phyloP scores from a whole-genome alignment of 495 filamentous ascomycete species.

The Penicillium egyptiacum region DNA sequence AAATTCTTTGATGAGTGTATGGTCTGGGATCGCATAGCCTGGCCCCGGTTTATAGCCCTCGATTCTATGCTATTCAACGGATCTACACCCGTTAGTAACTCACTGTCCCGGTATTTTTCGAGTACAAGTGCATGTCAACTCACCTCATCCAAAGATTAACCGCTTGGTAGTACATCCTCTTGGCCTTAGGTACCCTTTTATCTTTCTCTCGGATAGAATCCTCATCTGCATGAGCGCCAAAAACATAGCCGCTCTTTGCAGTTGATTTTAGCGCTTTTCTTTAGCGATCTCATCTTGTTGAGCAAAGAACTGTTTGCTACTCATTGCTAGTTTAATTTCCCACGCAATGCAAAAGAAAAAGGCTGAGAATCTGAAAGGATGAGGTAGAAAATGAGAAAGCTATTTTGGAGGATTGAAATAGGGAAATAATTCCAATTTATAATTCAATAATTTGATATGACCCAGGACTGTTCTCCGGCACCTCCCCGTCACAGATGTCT shows the following conservation, averaged over 20 bases:
- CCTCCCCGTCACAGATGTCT: neutral
- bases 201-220: slow-evolving; percentile 21
- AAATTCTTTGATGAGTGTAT: too few relatives aligned
- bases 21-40: too few relatives aligned
- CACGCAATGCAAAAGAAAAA: neutral
- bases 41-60: too few relatives aligned
- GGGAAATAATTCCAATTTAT: slow-evolving; percentile 5
- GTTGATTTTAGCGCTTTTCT: slow-evolving; percentile 3
- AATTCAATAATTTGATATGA: neutral
- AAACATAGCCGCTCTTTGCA: slow-evolving; percentile 21
- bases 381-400: neutral
- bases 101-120: neutral
- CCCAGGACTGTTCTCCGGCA: neutral
- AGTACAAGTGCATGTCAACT: slow-evolving; percentile 6
- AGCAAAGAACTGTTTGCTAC: slow-evolving; percentile 18
- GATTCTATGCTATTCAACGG: too few relatives aligned
- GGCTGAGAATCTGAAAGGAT: neutral
- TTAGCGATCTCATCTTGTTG: slow-evolving; percentile 16
- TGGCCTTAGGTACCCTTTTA: slow-evolving; percentile 21
- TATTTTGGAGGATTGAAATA: neutral
- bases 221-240: too few relatives aligned
- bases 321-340: slow-evolving; percentile 5
- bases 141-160: slow-evolving; percentile 18
- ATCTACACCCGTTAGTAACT: slow-evolving; percentile 13
- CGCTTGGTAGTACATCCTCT: slow-evolving; percentile 10